Conservation (phyloP, 1,284 basidiomycete species). For the Bjerkandera adusta region DNA sequence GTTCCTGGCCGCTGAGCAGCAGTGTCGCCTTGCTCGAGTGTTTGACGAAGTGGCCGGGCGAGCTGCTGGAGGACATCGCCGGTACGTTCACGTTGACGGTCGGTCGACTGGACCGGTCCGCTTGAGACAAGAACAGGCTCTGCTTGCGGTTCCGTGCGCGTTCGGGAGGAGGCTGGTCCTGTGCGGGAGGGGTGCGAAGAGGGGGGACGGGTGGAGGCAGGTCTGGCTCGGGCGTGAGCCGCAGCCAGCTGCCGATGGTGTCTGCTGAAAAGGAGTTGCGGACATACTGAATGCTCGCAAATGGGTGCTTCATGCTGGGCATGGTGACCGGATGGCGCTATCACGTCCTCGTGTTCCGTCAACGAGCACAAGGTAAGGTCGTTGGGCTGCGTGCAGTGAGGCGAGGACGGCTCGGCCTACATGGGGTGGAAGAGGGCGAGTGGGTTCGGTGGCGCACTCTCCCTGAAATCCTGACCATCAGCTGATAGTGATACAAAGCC, state of each 20-base stretch:
- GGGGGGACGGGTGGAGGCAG: background rate
- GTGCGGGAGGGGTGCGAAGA: background rate
- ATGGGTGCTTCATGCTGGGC: slow-evolving; percentile 7
- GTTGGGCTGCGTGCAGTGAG: background rate
- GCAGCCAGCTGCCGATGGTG: slow-evolving; percentile 2
- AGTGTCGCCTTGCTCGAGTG: slow-evolving; percentile 27
- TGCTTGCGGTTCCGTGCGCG: background rate
- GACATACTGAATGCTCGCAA: slow-evolving; percentile 1
- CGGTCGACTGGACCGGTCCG: background rate
- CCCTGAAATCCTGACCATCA: background rate
- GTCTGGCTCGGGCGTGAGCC: background rate
- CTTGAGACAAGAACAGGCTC: background rate
- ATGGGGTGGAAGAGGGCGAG: background rate
- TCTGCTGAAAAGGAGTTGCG: slow-evolving; percentile 5
- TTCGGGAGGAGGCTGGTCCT: background rate
- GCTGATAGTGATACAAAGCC: slow-evolving; percentile 6
- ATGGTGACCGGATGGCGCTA: background rate
- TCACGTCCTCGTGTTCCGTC: background rate
- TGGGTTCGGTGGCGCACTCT: background rate
- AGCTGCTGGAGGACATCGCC: slow-evolving; percentile 4
- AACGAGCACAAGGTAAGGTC: background rate
- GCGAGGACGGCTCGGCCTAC: background rate
- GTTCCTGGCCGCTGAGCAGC: slow-evolving; percentile 26
- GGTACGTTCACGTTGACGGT: slow-evolving; percentile 2
- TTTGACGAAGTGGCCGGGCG: slow-evolving; percentile 25